Percentiles rank a stretch among this genome's conserved stretches.
These are phyloP conservation scores for Vanrija pseudolonga DNA, from an alignment of 1,284 basidiomycete species.

Conservation along the genomic window DNA sequence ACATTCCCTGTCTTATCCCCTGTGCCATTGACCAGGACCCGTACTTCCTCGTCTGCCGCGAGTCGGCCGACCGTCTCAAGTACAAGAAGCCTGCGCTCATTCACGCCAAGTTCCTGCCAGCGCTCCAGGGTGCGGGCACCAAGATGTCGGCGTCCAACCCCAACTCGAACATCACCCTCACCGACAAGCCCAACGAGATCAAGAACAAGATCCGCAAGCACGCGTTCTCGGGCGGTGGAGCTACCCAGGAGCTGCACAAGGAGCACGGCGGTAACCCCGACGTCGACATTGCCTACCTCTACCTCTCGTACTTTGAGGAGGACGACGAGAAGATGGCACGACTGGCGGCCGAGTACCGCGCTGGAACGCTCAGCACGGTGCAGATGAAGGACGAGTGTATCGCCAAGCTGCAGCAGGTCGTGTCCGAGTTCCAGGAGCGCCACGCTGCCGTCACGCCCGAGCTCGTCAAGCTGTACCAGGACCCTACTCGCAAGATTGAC, in stretches of 20 bases:
- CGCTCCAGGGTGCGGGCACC: constrained; percentile 92
- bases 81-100: constrained; percentile 92
- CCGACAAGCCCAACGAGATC: constrained; percentile 84
- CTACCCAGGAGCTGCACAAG: constrained; percentile 91
- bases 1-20: constrained; percentile 91
- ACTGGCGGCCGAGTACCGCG: constrained; percentile 81
- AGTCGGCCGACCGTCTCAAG: constrained; percentile 88
- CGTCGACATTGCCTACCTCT: constrained; percentile 95
- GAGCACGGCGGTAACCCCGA: constrained; percentile 86
- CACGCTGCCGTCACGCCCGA: constrained; percentile 79
- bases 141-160: constrained; percentile 97
- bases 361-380: constrained; percentile 81
- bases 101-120: constrained; percentile 97
- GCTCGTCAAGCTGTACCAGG: constrained; percentile 75
- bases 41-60: constrained; percentile 88
- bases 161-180: constrained; percentile 93
- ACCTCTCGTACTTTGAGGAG: constrained; percentile 93
- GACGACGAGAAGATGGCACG: constrained; percentile 81
- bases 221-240: constrained; percentile 81
- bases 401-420: constrained; percentile 74
- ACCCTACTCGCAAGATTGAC: constrained; percentile 72
- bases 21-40: constrained; percentile 93
- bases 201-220: constrained; percentile 97
- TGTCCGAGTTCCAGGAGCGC: constrained; percentile 86
- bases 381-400: constrained; percentile 92